Evolutionary conservation across 805 yeast genomes (phyloP), one percentile per base, ranked within the genome.

Genomic region (Kodamaea hsintzibuensis): DNA sequence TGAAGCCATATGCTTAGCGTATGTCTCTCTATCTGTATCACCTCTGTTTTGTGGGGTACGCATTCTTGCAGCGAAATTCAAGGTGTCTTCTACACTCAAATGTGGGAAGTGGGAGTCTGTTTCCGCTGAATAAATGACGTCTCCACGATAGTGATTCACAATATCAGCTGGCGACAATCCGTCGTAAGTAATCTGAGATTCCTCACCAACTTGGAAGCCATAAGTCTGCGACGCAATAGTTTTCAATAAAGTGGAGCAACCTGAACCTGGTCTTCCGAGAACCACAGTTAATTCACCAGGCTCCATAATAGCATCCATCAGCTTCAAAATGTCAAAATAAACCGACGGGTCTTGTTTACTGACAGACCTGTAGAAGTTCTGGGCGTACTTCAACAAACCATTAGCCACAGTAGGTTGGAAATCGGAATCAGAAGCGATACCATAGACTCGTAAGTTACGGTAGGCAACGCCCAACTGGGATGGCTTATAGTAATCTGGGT

Each of bases 351-450:
- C 69, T 25, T 55, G 53, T 47, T 62, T 62, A 37, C 54, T 55
- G 14, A 64, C 50, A 2, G 55, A 40, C 51, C 65, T 57, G 30
- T 59, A 16, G 2, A 54, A 52, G 27, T 69, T 65, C 9, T 42
- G 53, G 5, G 60, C 55, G 2, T 53, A 25, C 43, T 60, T 60
- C 64, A 66, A 45, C 62, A 65, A 22, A 62, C 69, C 69, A 59
- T 83, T 85, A 22, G 76, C 61, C 2, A 83, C 81, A 2, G 86
- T 85, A 3, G 83, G 73, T 66, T 84, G 89, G 66, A 82, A 86
- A 62, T 86, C 88, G 9, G 86, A 79, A 65, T 84, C 90, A 2
- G 84, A 76, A 3, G 90, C 87, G 50, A 82, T 76, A 66, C 91
- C 91, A 57, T 69, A 79, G 2, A 87, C 88, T 54, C 86, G 65